Conservation (phyloP, 441 rosid species). For the Macaranga tanarius region DNA sequence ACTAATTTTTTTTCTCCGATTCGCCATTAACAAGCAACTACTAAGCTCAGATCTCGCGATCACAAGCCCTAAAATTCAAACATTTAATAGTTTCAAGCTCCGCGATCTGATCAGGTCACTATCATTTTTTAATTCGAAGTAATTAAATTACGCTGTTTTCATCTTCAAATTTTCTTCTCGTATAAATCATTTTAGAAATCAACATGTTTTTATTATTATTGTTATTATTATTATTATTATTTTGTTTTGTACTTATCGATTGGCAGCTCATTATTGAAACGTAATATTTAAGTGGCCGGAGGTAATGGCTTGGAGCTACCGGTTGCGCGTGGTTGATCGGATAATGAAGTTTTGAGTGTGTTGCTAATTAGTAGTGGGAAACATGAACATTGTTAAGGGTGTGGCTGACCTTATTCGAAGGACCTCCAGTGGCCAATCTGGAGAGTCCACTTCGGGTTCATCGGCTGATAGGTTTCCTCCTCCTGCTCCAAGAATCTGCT, state of each 20-base stretch:
- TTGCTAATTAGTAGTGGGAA: slow-evolving; percentile 26
- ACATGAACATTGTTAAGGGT: slow-evolving; percentile 79
- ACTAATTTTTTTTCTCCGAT: neutral
- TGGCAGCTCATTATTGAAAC: neutral
- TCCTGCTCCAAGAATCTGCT: slow-evolving; percentile 55
- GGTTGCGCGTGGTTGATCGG: slow-evolving; percentile 12
- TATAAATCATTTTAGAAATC: no score
- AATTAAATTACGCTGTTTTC: neutral
- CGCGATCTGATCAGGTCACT: slow-evolving; percentile 36
- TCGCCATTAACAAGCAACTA: slow-evolving; percentile 12
- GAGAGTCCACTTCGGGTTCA: slow-evolving; percentile 42
- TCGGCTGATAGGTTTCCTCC: slow-evolving; percentile 49
- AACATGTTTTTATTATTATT: no score
- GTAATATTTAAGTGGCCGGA: slow-evolving; percentile 12
- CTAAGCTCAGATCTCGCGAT: slow-evolving; percentile 25
- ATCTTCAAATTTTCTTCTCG: neutral
- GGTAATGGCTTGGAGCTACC: slow-evolving; percentile 31
- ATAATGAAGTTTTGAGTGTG: slow-evolving; percentile 30
- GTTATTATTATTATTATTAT: neutral
- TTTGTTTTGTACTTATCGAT: neutral
- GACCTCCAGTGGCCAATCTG: slow-evolving; percentile 47
- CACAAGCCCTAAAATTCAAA: slow-evolving; percentile 12
- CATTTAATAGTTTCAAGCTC: slow-evolving; percentile 14
- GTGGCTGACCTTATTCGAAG: slow-evolving; percentile 80
- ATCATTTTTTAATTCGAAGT: neutral